Evolutionary conservation across 805 yeast genomes (phyloP).

Genomic region (Wickerhamiella allomyrinae): DNA sequence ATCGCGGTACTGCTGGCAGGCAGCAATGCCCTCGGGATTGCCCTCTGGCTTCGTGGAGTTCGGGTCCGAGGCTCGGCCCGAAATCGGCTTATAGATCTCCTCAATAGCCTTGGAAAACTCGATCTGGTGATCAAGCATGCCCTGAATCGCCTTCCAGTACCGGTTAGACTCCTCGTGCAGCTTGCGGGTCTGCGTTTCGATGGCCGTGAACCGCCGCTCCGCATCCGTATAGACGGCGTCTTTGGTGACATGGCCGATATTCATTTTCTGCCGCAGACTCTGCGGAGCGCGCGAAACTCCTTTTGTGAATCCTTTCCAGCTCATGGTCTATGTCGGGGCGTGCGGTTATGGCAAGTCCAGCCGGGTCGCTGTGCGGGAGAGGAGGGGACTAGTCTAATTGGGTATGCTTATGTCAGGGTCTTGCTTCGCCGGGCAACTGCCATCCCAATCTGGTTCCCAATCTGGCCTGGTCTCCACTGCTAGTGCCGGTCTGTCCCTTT

Average conservation of each 20-base stretch:
- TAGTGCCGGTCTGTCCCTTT: too few species aligned
- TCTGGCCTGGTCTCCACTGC: too few species aligned
- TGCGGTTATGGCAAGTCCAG: too few species aligned
- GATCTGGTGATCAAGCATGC: conserved; percentile 84
- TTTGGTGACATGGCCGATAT: conserved; percentile 49
- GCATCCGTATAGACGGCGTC: conserved; percentile 93
- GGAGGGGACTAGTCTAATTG: too few species aligned
- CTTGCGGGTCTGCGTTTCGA: conserved; percentile 80
- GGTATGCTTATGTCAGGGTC: too few species aligned
- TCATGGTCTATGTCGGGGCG: too few species aligned
- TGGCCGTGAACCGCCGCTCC: conserved; percentile 86
- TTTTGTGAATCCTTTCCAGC: conserved; percentile 22
- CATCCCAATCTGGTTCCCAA: too few species aligned
- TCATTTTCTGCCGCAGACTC: conserved; percentile 72
- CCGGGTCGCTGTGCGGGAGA: too few species aligned
- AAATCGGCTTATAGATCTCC: conserved; percentile 89
- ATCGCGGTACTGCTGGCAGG: conserved; percentile 80
- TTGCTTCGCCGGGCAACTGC: too few species aligned
- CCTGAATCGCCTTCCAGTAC: conserved; percentile 82
- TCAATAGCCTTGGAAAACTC: conserved; percentile 93
- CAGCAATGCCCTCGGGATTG: conserved; percentile 91
- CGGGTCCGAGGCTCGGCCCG: conserved; percentile 86
- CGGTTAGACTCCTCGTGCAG: conserved; percentile 80
- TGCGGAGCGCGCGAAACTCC: conserved; percentile 58
- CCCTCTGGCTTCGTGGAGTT: conserved; percentile 77